phyloP scores from a whole-genome alignment of 2,329 filamentous ascomycete species.

The Colletotrichum coccodes region DNA sequence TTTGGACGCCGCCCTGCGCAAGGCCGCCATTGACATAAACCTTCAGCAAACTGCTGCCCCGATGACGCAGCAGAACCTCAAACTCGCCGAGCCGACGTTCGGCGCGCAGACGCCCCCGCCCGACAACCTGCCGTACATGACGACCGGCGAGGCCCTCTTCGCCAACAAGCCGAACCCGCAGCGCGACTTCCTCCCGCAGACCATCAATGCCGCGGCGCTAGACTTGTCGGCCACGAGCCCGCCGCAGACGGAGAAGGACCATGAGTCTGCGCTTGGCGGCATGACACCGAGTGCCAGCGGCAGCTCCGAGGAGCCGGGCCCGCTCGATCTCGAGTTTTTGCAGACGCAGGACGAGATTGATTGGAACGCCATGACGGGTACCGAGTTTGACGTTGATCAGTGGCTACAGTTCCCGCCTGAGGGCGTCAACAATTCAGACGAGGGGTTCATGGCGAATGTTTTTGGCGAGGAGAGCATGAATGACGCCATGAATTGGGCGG shows the following conservation, averaged over 20 bases:
- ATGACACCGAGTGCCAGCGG: slow-evolving; percentile 58
- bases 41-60: slow-evolving; percentile 44
- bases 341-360: slow-evolving; percentile 61
- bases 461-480: slow-evolving; percentile 38
- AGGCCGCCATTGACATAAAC: slow-evolving; percentile 79
- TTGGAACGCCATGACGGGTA: slow-evolving; percentile 62
- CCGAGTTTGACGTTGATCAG: slow-evolving; percentile 67
- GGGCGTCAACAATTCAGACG: slow-evolving; percentile 52
- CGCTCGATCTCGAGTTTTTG: slow-evolving; percentile 58
- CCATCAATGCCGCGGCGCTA: slow-evolving; percentile 48
- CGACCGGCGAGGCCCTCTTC: slow-evolving; percentile 51
- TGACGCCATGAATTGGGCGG: slow-evolving; percentile 36
- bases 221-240: slow-evolving; percentile 51
- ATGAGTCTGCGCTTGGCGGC: slow-evolving; percentile 48
- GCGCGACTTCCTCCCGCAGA: slow-evolving; percentile 44
- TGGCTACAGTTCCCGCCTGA: slow-evolving; percentile 68
- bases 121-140: slow-evolving; percentile 58
- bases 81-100: slow-evolving; percentile 46
- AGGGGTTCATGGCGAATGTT: slow-evolving; percentile 47
- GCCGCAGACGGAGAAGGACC: slow-evolving; percentile 53
- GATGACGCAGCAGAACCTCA: slow-evolving; percentile 45
- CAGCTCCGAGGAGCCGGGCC: slow-evolving; percentile 52
- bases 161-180: slow-evolving; percentile 26
- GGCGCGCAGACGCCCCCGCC: slow-evolving; percentile 63
- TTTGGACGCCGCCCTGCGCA: slow-evolving; percentile 89